These are phyloP conservation scores for Pseudogymnoascus sp. DNA, from an alignment of 2,329 filamentous ascomycete genomes.

Conservation along the genomic window DNA sequence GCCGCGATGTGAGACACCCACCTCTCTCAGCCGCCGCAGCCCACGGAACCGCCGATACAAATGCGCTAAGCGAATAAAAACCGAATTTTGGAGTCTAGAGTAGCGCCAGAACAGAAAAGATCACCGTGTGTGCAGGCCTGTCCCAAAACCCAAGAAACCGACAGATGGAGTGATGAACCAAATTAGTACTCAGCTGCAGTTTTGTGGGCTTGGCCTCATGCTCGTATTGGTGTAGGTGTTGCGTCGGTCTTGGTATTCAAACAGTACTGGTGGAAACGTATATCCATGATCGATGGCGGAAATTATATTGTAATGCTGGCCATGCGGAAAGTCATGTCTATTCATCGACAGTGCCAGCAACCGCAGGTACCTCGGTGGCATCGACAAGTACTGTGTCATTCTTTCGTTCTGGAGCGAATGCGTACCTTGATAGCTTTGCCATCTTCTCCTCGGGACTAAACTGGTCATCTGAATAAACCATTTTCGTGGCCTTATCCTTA, in stretches of 20 bases:
- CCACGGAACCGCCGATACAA: neutral
- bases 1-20: slow-evolving; percentile 1
- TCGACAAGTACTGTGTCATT: slow-evolving; percentile 28
- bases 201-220: neutral
- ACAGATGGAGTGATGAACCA: slow-evolving; percentile 9
- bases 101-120: neutral
- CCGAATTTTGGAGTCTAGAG: neutral
- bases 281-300: neutral
- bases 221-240: neutral
- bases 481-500: slow-evolving; percentile 59
- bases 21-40: neutral
- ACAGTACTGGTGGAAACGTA: neutral
- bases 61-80: neutral
- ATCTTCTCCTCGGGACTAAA: slow-evolving; percentile 85
- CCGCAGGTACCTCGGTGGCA: slow-evolving; percentile 18
- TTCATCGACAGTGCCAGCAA: slow-evolving; percentile 21
- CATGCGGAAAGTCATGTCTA: neutral
- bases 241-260: neutral
- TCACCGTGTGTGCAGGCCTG: neutral
- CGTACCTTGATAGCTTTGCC: slow-evolving; percentile 70
- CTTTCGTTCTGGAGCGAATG: slow-evolving; percentile 46
- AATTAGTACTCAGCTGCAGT: slow-evolving; percentile 10
- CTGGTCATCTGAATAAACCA: slow-evolving; percentile 77
- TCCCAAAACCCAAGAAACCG: slow-evolving; percentile 2
- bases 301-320: neutral